Conservation (phyloP, 2,329 filamentous ascomycete genomes). For the Botrytis pseudocinerea region DNA sequence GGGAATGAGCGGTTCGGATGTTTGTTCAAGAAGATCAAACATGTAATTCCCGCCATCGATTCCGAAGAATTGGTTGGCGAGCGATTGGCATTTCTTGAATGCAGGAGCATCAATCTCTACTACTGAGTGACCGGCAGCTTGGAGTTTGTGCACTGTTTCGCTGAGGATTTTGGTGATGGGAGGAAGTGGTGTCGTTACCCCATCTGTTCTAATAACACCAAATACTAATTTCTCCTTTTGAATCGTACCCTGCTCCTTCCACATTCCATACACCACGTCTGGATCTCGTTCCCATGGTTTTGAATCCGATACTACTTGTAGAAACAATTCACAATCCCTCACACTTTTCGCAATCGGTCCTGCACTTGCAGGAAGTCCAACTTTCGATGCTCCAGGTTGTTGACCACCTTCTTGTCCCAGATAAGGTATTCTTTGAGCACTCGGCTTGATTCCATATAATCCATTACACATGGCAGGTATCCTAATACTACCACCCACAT, state of each 20-base stretch:
- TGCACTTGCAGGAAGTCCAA: conserved; percentile 49
- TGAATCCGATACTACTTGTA: conserved; percentile 54
- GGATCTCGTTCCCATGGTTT: conserved; percentile 52
- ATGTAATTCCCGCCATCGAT: background rate
- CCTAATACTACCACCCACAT: conserved; percentile 53
- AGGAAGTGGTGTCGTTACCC: conserved; percentile 52
- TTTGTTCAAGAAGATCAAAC: background rate
- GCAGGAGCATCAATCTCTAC: conserved; percentile 57
- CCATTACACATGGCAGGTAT: conserved; percentile 52
- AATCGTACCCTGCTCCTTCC: conserved; percentile 40
- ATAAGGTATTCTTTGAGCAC: conserved; percentile 45
- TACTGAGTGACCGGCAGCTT: conserved; percentile 53
- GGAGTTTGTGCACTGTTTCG: conserved; percentile 46
- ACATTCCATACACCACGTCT: conserved; percentile 46
- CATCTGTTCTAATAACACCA: conserved; percentile 52
- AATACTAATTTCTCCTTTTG: conserved; percentile 41
- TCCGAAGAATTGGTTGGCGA: conserved; percentile 43
- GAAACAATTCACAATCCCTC: conserved; percentile 30
- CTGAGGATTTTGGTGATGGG: conserved; percentile 50
- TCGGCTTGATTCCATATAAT: conserved; percentile 53
- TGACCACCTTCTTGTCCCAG: conserved; percentile 48
- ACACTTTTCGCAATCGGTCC: conserved; percentile 48
- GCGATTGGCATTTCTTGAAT: conserved; percentile 55
- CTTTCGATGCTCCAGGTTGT: conserved; percentile 54
- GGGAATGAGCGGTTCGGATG: background rate